These are phyloP conservation scores for Aeschynomene evenia DNA, from an alignment of 306 rosid genomes.

Conservation along the genomic window DNA sequence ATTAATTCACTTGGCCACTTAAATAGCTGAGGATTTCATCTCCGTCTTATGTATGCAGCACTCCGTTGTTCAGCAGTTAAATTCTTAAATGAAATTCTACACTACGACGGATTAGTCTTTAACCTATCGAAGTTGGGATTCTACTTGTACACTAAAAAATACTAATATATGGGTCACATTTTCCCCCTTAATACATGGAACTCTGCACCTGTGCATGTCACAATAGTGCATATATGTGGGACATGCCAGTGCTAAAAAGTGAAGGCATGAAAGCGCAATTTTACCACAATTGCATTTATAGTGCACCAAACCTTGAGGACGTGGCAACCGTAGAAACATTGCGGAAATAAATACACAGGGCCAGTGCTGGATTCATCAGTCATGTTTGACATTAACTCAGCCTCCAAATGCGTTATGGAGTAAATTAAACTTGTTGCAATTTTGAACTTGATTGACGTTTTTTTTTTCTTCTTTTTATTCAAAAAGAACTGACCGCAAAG, in stretches of 20 bases:
- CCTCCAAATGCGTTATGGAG: conserved; percentile 44
- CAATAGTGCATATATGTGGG: not conserved
- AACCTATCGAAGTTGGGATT: no score
- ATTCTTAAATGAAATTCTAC: no score
- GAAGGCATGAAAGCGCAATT: not conserved
- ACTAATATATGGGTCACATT: no score
- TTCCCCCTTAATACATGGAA: not conserved
- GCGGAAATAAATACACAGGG: conserved; percentile 28
- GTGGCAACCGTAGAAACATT: conserved; percentile 14
- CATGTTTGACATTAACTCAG: conserved; percentile 38
- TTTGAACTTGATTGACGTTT: not conserved
- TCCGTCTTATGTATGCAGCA: no score
- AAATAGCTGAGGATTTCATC: no score
- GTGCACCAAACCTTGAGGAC: conserved; percentile 15
- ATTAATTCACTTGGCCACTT: no score
- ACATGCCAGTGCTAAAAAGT: not conserved
- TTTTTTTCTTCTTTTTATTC: no score
- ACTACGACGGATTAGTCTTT: no score
- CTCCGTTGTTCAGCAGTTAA: no score
- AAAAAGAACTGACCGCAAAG: no score
- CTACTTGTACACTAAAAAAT: no score
- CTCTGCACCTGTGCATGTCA: not conserved
- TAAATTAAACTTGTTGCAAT: not conserved
- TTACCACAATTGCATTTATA: conserved; percentile 27
- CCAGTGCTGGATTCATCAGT: not conserved